Evolutionary conservation across 1,139 yeast genomes (phyloP).

Genomic region (Schizosaccharomyces versatilis): DNA sequence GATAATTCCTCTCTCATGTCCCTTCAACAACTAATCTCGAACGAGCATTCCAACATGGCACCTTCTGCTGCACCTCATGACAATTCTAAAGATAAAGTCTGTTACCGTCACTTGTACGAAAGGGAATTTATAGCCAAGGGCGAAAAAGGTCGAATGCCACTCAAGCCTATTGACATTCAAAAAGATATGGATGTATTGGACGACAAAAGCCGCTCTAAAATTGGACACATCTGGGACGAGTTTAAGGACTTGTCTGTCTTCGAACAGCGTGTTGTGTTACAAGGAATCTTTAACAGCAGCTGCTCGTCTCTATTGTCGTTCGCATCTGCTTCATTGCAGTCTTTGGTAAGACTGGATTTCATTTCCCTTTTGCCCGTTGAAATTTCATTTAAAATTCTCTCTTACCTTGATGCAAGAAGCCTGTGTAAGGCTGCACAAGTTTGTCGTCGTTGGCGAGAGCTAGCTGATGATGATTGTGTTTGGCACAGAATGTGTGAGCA

Average conservation of each 20-base stretch:
- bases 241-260: conserved; percentile 49
- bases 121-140: neutral
- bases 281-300: conserved; percentile 70
- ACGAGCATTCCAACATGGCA: too few relatives aligned
- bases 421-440: conserved; percentile 88
- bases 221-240: conserved; percentile 46
- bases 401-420: conserved; percentile 77
- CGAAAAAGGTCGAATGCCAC: too few relatives aligned
- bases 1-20: too few relatives aligned
- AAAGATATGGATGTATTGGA: neutral
- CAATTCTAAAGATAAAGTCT: too few relatives aligned
- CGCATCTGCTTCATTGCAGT: conserved; percentile 55
- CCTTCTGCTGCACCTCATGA: too few relatives aligned
- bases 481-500: conserved; percentile 98
- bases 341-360: conserved; percentile 70
- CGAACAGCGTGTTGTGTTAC: conserved; percentile 52
- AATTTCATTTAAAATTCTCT: conserved; percentile 57
- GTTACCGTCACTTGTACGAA: too few relatives aligned
- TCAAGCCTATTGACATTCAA: neutral
- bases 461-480: conserved; percentile 89
- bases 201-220: neutral
- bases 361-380: conserved; percentile 70
- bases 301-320: conserved; percentile 85
- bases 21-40: too few relatives aligned
- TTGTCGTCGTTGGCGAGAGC: conserved; percentile 55